phyloP scores from a whole-genome alignment of 1,284 basidiomycete genomes.

The Papiliotrema laurentii region DNA sequence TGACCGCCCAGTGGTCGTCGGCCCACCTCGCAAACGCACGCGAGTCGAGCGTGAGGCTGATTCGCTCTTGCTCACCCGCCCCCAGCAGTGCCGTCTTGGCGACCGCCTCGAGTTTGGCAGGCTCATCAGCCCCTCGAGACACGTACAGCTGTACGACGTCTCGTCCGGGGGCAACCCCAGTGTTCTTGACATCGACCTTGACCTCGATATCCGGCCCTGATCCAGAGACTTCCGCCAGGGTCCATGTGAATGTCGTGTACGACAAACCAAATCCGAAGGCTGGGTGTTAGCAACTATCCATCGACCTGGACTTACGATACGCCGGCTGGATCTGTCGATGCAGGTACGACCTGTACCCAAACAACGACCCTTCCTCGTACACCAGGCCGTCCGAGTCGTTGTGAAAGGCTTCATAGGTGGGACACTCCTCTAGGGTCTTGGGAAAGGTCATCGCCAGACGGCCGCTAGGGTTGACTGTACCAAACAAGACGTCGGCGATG shows the following conservation, averaged over 20 bases:
- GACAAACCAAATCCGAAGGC: background rate
- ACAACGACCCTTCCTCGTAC: background rate
- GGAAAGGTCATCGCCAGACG: constrained; percentile 55
- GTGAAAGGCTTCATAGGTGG: background rate
- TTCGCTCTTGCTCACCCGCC: background rate
- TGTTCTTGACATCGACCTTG: background rate
- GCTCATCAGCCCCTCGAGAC: background rate
- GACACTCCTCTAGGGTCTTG: background rate
- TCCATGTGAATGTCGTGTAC: constrained; percentile 1
- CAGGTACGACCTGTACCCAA: constrained; percentile 1
- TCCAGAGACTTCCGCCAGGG: background rate
- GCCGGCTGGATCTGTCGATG: background rate
- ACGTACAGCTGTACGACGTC: background rate
- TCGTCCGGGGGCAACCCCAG: background rate
- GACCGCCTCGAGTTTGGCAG: background rate
- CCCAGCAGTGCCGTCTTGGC: background rate
- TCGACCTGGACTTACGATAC: background rate
- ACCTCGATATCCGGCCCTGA: background rate
- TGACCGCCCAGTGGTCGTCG: background rate
- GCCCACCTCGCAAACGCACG: background rate
- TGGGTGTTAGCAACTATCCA: background rate
- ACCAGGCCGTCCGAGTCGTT: background rate
- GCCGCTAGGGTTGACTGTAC: constrained; percentile 54
- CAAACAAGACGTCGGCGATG: constrained; percentile 52
- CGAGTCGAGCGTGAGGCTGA: background rate